Conservation (phyloP, 495 filamentous ascomycete genomes). For the Clavariopsis aquatica region DNA sequence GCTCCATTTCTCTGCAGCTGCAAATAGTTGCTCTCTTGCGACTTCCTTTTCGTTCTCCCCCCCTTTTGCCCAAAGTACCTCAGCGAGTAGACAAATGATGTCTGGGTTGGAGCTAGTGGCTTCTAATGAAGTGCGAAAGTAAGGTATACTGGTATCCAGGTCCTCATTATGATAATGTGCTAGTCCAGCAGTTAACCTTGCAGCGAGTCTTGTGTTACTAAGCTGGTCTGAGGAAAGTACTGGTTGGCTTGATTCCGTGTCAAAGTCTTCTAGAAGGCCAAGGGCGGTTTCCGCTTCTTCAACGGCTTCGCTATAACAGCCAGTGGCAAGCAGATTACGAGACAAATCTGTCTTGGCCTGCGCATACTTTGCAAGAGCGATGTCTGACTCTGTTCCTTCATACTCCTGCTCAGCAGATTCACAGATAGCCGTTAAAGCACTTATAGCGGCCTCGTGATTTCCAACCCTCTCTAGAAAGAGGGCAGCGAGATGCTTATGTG, state of each 20-base stretch:
- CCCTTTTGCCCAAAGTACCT: slow-evolving; percentile 90
- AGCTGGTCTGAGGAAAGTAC: slow-evolving; percentile 56
- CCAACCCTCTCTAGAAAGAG: slow-evolving; percentile 78
- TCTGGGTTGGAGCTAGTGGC: slow-evolving; percentile 80
- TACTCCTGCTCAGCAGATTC: slow-evolving; percentile 72
- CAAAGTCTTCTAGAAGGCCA: slow-evolving; percentile 46
- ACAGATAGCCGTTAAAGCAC: slow-evolving; percentile 66
- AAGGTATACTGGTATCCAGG: slow-evolving; percentile 66
- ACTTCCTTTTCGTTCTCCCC: slow-evolving; percentile 69
- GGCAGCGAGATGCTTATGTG: slow-evolving; percentile 74
- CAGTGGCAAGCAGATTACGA: slow-evolving; percentile 69
- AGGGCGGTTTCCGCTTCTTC: slow-evolving; percentile 56
- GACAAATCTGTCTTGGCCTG: slow-evolving; percentile 87
- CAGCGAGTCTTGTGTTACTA: slow-evolving; percentile 70
- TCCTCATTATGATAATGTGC: slow-evolving; percentile 69
- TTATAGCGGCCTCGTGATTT: slow-evolving; percentile 64
- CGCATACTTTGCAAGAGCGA: slow-evolving; percentile 71
- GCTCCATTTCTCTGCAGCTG: slow-evolving; percentile 67
- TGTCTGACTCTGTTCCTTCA: slow-evolving; percentile 73
- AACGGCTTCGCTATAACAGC: slow-evolving; percentile 63
- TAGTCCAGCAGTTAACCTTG: slow-evolving; percentile 82
- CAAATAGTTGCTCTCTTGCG: slow-evolving; percentile 78
- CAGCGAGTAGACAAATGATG: slow-evolving; percentile 81
- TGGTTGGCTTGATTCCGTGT: slow-evolving; percentile 46
- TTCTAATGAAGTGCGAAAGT: slow-evolving; percentile 78